Conservation (phyloP, 306 rosid genomes). For the Lablab purpureus region DNA sequence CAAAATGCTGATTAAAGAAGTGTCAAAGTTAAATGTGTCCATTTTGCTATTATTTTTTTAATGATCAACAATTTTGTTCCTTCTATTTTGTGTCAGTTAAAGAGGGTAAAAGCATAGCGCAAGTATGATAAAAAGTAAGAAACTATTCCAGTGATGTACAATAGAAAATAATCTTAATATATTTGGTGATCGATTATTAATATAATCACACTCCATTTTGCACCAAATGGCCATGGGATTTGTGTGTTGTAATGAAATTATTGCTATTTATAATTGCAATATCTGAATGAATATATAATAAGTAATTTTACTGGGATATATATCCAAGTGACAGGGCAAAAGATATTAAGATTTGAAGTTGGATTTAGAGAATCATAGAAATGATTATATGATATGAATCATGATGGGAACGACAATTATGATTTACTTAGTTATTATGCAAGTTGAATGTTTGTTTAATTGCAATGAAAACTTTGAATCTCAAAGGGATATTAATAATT, state of each 20-base stretch:
- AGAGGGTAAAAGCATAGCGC: no score
- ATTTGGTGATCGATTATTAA: no score
- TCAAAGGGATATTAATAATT: not conserved
- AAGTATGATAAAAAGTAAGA: no score
- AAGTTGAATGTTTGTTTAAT: not conserved
- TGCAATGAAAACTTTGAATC: not conserved
- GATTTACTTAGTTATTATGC: not conserved
- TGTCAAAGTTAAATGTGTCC: no score
- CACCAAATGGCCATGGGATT: not conserved
- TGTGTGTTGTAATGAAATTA: not conserved
- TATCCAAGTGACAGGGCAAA: not conserved
- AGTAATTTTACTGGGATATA: not conserved
- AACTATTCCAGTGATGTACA: no score
- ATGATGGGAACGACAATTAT: not conserved
- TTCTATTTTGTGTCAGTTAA: no score
- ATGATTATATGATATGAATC: not conserved
- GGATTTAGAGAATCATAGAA: slow-evolving; percentile 4
- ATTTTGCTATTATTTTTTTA: no score
- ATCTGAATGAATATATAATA: slow-evolving; percentile 3
- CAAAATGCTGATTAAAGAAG: no score
- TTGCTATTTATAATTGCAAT: not conserved
- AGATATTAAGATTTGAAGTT: not conserved
- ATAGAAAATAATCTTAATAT: no score
- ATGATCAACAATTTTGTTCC: no score
- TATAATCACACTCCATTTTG: no score